These are phyloP conservation scores for Gymnopilus dilepis DNA, from an alignment of 768 basidiomycete species.

Conservation along the genomic window DNA sequence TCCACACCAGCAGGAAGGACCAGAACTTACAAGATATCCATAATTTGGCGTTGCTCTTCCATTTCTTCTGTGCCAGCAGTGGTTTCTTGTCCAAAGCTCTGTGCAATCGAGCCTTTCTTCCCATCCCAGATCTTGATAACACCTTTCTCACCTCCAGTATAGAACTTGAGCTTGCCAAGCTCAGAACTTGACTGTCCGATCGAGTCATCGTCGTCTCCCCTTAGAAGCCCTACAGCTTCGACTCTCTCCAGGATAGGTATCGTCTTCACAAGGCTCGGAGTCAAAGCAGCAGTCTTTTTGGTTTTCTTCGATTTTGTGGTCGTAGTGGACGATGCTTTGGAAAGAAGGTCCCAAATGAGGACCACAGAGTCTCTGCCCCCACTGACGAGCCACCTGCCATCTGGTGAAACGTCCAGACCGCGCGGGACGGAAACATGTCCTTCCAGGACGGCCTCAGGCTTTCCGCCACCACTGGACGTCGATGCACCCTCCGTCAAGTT, in stretches of 20 bases:
- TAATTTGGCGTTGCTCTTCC: slow-evolving; percentile 86
- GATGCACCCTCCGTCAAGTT: slow-evolving; percentile 75
- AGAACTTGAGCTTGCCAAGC: slow-evolving; percentile 63
- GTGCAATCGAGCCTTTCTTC: slow-evolving; percentile 63
- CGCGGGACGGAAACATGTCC: slow-evolving; percentile 96
- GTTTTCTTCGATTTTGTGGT: slow-evolving; percentile 43
- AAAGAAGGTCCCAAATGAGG: slow-evolving; percentile 85
- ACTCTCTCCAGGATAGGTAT: slow-evolving; percentile 85
- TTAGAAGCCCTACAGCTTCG: slow-evolving; percentile 82
- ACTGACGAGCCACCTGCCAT: slow-evolving; percentile 89
- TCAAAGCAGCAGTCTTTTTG: slow-evolving; percentile 53
- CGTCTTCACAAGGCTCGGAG: slow-evolving; percentile 74
- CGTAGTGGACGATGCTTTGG: slow-evolving; percentile 29
- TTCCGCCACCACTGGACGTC: slow-evolving; percentile 57
- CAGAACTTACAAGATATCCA: slow-evolving; percentile 77
- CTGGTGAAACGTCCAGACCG: slow-evolving; percentile 81
- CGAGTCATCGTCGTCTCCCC: slow-evolving; percentile 46
- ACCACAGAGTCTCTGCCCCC: slow-evolving; percentile 94
- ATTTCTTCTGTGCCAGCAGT: slow-evolving; percentile 51
- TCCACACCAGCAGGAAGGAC: slow-evolving; percentile 2
- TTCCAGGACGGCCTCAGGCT: slow-evolving; percentile 84
- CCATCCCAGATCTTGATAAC: slow-evolving; percentile 86
- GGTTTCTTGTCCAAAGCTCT: slow-evolving; percentile 58
- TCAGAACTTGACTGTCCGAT: slow-evolving; percentile 46
- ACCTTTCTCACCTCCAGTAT: slow-evolving; percentile 92